Percentiles rank a stretch among this genome's conserved stretches.
Evolutionary conservation across 441 rosid genomes (phyloP).

Genomic region (Pelargonium exstipulatum): DNA sequence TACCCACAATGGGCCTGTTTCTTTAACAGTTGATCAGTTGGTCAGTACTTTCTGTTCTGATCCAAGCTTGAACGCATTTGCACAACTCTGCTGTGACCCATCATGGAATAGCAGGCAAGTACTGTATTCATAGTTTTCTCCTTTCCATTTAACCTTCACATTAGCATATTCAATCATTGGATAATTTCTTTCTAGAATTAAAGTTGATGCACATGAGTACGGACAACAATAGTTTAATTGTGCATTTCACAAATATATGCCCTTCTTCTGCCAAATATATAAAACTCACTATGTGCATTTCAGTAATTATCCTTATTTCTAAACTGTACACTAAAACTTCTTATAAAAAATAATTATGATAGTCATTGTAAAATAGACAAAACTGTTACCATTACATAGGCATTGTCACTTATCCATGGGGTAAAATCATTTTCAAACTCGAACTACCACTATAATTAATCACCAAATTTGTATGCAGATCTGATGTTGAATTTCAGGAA

Average conservation of each 20-base stretch:
- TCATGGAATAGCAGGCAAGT: conserved; percentile 78
- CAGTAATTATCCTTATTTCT: too few relatives aligned
- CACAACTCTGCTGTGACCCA: conserved; percentile 85
- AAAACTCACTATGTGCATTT: not conserved
- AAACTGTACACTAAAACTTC: too few relatives aligned
- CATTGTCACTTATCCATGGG: conserved; percentile 8
- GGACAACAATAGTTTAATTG: too few relatives aligned
- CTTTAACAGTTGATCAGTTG: conserved; percentile 75
- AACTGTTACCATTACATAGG: not conserved
- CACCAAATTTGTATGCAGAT: conserved; percentile 43
- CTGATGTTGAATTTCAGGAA: conserved; percentile 78
- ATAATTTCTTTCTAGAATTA: not conserved
- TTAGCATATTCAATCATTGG: not conserved
- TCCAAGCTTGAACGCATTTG: conserved; percentile 93
- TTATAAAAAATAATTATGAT: too few relatives aligned
- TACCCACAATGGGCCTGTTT: conserved; percentile 39
- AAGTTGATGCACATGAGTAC: not conserved
- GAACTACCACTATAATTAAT: not conserved
- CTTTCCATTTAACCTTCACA: not conserved
- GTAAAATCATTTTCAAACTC: conserved; percentile 1
- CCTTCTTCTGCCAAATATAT: not conserved
- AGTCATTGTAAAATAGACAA: too few relatives aligned
- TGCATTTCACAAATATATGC: not conserved
- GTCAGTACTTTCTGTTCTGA: conserved; percentile 94
- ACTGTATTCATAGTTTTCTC: not conserved